Evolutionary conservation across 163 green algal species (phyloP).

Genomic region (Scenedesmus sp.): DNA sequence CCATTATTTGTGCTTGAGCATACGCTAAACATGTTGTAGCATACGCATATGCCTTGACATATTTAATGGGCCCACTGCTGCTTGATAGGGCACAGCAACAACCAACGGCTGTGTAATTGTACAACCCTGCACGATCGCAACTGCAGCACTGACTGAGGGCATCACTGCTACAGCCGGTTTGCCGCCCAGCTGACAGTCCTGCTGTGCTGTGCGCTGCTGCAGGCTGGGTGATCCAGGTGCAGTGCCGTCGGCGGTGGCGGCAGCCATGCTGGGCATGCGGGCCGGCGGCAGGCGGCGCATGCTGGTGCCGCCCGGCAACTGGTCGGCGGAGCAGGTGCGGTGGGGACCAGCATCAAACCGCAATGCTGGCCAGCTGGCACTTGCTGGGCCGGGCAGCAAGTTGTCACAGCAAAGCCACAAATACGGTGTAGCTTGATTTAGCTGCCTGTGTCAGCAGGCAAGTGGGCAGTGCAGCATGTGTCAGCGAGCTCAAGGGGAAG

Average conservation of each 20-base stretch:
- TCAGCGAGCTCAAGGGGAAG: too few species aligned
- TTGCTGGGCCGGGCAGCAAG: too few species aligned
- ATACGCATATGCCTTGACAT: too few species aligned
- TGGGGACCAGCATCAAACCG: too few species aligned
- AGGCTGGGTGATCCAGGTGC: constrained; percentile 59
- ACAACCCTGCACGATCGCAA: not conserved
- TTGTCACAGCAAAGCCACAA: too few species aligned
- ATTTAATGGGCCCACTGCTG: too few species aligned
- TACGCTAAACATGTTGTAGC: too few species aligned
- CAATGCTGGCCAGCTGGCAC: too few species aligned
- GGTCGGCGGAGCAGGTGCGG: constrained; percentile 48
- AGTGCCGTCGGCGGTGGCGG: constrained; percentile 56
- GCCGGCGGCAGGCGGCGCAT: constrained; percentile 54
- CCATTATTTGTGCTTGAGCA: too few species aligned
- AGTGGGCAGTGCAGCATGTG: not conserved
- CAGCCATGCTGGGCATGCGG: constrained; percentile 62
- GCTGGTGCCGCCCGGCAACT: constrained; percentile 53
- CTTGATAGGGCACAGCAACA: not conserved
- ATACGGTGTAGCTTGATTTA: too few species aligned
- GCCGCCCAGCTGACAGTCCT: not conserved
- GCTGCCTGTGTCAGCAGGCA: not conserved
- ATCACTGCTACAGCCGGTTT: not conserved
- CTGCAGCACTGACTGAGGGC: not conserved
- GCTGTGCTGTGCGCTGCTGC: not conserved
- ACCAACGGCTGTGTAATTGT: too few species aligned